Conservation (phyloP, 306 rosid species). For the Citrullus mucosospermus region DNA sequence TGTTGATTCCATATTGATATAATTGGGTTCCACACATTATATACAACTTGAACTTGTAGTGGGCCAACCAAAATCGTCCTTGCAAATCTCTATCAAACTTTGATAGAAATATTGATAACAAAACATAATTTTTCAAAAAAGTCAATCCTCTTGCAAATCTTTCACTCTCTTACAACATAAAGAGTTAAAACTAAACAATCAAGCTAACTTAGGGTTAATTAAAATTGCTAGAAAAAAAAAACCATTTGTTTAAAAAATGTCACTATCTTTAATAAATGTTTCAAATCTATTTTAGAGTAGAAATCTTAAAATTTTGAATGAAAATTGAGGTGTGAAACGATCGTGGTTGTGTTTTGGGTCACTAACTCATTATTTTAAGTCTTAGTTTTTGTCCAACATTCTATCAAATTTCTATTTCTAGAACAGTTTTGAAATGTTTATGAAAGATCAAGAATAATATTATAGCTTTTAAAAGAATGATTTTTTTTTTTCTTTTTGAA, state of each 20-base stretch:
- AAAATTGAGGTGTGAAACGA: neutral
- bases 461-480: too few species aligned
- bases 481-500: too few species aligned
- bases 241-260: too few species aligned
- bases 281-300: neutral
- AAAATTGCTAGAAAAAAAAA: too few species aligned
- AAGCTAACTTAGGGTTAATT: too few species aligned
- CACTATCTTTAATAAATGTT: too few species aligned
- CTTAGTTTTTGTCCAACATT: too few species aligned
- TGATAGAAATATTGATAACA: neutral
- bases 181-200: neutral
- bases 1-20: neutral
- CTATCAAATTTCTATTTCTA: too few species aligned
- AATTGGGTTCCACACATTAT: neutral
- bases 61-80: neutral
- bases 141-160: neutral
- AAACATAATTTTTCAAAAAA: neutral
- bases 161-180: neutral
- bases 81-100: neutral
- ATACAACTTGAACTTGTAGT: neutral
- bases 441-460: too few species aligned
- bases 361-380: fast-evolving
- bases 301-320: neutral
- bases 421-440: neutral
- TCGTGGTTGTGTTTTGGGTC: too few species aligned